Base-by-base conservation (phyloP, 1,284 basidiomycete species). In the Marasmius fiardii region DNA sequence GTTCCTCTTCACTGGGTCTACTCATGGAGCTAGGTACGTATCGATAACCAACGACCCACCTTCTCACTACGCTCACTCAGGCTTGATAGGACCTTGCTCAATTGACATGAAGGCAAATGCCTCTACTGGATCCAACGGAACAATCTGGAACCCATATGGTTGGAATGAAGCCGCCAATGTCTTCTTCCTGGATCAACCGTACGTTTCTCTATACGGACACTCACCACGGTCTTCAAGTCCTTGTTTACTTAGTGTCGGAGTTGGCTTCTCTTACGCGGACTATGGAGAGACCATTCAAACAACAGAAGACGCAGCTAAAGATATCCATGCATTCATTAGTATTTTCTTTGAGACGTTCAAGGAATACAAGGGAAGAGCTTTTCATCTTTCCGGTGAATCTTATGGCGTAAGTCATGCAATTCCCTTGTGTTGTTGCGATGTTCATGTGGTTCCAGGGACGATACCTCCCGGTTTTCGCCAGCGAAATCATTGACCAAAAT, bases 401-500 rank as follows among this genome's bases (percentile, higher is more conserved):
- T 88, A 88, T 59, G 82, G 77, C 54, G 82, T 82, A 61, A 60
- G 76, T 65, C 55, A 18, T n/a, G n/a, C 20, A 18, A 34, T 37
- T 53, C 21, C 23, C 28, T 43, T 33, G n/a, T n/a, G n/a, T n/a
- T n/a, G n/a, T 20, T 39, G n/a, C 35, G 20, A 28, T 24, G 26
- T 16, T 31, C 14, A 39, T 34, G 33, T 54, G 28, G 37, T 28
- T 28, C 11, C 18, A 86, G 81, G 90, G 92, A 1, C 82, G 88
- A 39, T 93, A 93, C 68, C 74, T 93, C 1, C 92, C 90, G 1
- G 79, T 92, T 5, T 93, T 93, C 59, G 91, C 90, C 0, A 82
- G 85, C 50, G 85, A 91, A 58, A 86, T 94, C 35, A 79, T 84
- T 44, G 90, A 93, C 68, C 81, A 87, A 58, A 93, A 93, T 68